Evolutionary conservation across 768 basidiomycete genomes (phyloP).

Genomic region (Crassisporium funariophilum): DNA sequence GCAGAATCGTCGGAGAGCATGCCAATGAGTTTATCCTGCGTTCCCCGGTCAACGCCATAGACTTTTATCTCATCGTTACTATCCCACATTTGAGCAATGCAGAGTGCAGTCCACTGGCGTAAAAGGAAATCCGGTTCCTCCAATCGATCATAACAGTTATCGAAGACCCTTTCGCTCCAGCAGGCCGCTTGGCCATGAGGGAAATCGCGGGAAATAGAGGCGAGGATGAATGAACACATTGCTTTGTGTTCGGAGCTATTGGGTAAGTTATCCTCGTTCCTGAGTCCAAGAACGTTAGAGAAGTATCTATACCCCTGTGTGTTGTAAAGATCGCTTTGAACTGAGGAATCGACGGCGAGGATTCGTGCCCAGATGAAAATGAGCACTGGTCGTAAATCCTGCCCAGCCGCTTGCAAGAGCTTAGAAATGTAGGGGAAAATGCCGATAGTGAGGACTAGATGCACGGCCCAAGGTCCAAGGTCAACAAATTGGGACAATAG

Average conservation of each 20-base stretch:
- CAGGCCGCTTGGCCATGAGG: conserved; percentile 87
- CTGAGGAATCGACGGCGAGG: conserved; percentile 91
- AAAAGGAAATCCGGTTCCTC: conserved; percentile 91
- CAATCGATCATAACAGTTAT: conserved; percentile 81
- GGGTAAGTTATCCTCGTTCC: conserved; percentile 75
- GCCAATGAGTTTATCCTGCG: conserved; percentile 80
- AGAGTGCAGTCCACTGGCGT: conserved; percentile 92
- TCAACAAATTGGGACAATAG: conserved; percentile 97
- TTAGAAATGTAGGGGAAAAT: conserved; percentile 99
- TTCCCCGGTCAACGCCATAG: conserved; percentile 73
- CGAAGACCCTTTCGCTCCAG: conserved; percentile 79
- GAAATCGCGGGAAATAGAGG: conserved; percentile 87
- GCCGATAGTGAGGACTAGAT: conserved; percentile 92
- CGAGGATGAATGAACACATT: conserved; percentile 97
- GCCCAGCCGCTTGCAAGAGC: conserved; percentile 90
- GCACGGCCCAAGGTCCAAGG: conserved; percentile 97
- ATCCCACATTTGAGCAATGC: conserved; percentile 96
- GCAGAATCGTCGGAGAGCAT: conserved; percentile 86
- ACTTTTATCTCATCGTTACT: conserved; percentile 88
- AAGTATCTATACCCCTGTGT: conserved; percentile 88
- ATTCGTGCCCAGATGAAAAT: conserved; percentile 99
- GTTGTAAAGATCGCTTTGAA: conserved; percentile 86
- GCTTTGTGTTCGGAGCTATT: conserved; percentile 95
- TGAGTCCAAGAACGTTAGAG: conserved; percentile 69
- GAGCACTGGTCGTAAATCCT: conserved; percentile 93